Evolutionary conservation across 768 basidiomycete genomes (phyloP).

Genomic region (Agrocybe chaxingu): DNA sequence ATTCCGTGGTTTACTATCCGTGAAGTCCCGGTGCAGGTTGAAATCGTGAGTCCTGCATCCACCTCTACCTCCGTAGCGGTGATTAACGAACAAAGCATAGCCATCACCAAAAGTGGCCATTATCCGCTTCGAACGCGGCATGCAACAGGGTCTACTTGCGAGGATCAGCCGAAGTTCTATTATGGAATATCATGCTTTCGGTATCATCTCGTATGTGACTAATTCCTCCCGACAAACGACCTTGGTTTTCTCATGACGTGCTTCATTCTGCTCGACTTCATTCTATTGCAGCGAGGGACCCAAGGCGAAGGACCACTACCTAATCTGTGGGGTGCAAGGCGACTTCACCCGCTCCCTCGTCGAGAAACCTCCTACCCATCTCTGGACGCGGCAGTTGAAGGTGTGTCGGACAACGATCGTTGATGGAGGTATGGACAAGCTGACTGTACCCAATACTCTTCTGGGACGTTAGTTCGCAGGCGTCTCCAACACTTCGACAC

Average conservation of each 20-base stretch:
- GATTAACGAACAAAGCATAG: conserved; percentile 30
- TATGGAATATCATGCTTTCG: conserved; percentile 85
- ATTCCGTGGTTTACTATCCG: conserved; percentile 79
- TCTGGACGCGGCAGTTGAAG: conserved; percentile 84
- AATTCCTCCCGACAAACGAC: neutral
- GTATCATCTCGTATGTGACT: conserved; percentile 67
- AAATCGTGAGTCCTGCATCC: conserved; percentile 50
- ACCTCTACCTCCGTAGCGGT: neutral
- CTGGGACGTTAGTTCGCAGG: conserved; percentile 58
- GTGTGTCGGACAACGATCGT: conserved; percentile 28
- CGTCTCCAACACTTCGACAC: conserved; percentile 72
- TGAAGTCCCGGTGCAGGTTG: conserved; percentile 72
- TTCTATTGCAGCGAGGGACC: conserved; percentile 54
- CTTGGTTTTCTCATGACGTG: conserved; percentile 5
- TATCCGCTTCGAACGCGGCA: conserved; percentile 77
- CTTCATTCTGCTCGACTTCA: neutral
- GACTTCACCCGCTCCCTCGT: conserved; percentile 79
- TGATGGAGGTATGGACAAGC: neutral
- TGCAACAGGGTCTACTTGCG: conserved; percentile 81
- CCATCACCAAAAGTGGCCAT: conserved; percentile 81
- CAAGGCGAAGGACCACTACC: conserved; percentile 71
- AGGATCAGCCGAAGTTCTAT: conserved; percentile 74
- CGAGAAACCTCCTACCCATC: conserved; percentile 61
- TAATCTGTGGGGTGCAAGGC: conserved; percentile 83
- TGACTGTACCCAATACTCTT: neutral